Base-by-base conservation (phyloP, 2,329 filamentous ascomycete genomes). In the Fusarium austroafricanum region DNA sequence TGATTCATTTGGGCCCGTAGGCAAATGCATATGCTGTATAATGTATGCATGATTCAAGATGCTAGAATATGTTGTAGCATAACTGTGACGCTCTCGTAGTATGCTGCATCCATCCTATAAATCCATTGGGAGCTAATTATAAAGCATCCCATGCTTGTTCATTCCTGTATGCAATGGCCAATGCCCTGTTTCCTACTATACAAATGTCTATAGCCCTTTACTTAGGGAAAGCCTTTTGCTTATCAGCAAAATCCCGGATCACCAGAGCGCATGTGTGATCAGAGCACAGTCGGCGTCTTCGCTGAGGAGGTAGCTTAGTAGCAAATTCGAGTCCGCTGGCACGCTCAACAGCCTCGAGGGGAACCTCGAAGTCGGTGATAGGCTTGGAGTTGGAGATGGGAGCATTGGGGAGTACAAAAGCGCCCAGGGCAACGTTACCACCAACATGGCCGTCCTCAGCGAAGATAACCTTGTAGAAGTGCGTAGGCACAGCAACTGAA, bases 381-480 rank as follows among this genome's bases (percentile, higher is more conserved):
- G 92, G 92, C 83, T 96, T 97, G 64, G 89, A 86, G 79, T 97
- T 99, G 37, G 91, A 84, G 72, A 99, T 99, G 18, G 82, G 85
- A 3, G 93, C 94, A 78, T 99, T 99, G 17, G 96, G 96, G 73
- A 99, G 84, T 53, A 99, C 95, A 75, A 99, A 99, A 10, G 96
- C 96, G 44, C 93, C 96, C 35, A 99, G 83, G 31, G 94, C 93
- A 33, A 99, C 96, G 67, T 90, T 90, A 18, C 92, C 92, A 26
- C 84, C 84, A 11, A 76, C 79, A 2, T 80, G 82, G 5, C 91
- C 92, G 75, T 97, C 93, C 81, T 99, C 96, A 26, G 93, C 96
- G 75, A 96, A 97, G 73, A 99, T 96, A 75, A 99, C 93, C 84
- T 99, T 99, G 87, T 97, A 99, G 82, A 99, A 99, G 80, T 99